Conservation (phyloP, 352 stramenopile species). For the Phytophthora megakarya region DNA sequence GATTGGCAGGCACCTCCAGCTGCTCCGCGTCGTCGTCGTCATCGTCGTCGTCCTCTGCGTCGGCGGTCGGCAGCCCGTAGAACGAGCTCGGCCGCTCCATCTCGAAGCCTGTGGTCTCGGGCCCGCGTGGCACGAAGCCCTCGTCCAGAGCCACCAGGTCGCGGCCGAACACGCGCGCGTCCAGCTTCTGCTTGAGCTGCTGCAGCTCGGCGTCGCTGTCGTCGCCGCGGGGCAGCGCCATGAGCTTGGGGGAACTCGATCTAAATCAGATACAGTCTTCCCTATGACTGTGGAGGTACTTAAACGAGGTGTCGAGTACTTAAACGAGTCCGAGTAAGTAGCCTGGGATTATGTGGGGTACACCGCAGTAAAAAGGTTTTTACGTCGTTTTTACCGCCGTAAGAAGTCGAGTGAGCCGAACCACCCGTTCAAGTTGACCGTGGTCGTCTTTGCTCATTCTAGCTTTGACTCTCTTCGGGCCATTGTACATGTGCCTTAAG, state of each 20-base stretch:
- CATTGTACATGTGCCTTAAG: no score
- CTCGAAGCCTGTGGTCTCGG: constrained; percentile 68
- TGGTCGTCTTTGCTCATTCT: no score
- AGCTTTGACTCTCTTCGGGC: constrained; percentile 13
- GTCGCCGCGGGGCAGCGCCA: constrained; percentile 37
- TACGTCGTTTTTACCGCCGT: neutral
- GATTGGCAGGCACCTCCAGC: constrained; percentile 56
- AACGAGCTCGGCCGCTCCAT: constrained; percentile 45
- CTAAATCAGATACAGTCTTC: neutral
- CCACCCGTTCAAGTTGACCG: constrained; percentile 28
- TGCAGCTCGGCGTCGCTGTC: constrained; percentile 59
- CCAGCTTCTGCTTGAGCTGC: constrained; percentile 64
- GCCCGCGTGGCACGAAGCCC: constrained; percentile 68
- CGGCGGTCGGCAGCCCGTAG: constrained; percentile 30
- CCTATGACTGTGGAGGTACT: no score
- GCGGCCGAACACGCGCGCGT: constrained; percentile 57
- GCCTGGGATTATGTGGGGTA: no score
- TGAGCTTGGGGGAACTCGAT: constrained; percentile 25
- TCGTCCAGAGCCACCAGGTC: constrained; percentile 62
- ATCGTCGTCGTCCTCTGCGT: constrained; percentile 51
- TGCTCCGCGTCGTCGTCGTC: constrained; percentile 51
- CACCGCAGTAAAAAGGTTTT: neutral
- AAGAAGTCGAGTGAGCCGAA: neutral
- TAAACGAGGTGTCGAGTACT: no score
- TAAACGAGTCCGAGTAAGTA: neutral